A percentile compares a stretch with the other conserved stretches of the same genome.
phyloP scores from a whole-genome alignment of 1,284 basidiomycete species.

The Ceratobasidium theobromae region DNA sequence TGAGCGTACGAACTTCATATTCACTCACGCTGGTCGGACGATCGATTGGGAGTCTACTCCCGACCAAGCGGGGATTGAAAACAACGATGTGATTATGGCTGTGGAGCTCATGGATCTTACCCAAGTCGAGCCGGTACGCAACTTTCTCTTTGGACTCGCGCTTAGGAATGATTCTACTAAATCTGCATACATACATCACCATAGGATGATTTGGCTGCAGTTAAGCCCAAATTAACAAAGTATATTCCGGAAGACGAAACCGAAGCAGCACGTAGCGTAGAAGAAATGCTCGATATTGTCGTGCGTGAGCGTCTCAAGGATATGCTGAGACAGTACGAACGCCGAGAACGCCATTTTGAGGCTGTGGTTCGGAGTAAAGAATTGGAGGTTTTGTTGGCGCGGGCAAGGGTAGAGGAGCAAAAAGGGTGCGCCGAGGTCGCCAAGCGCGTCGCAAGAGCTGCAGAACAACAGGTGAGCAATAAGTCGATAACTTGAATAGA shows the following conservation, averaged over 20 bases:
- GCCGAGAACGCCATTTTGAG: constrained; percentile 83
- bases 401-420: constrained; percentile 79
- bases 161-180: constrained; percentile 5
- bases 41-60: constrained; percentile 74
- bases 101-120: constrained; percentile 85
- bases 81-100: constrained; percentile 79
- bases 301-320: constrained; percentile 80
- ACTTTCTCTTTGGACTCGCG: constrained; percentile 1
- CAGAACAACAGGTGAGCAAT: constrained; percentile 31
- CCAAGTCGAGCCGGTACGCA: constrained; percentile 44
- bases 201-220: constrained; percentile 56
- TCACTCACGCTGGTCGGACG: constrained; percentile 72
- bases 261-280: constrained; percentile 49
- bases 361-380: constrained; percentile 85
- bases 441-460: constrained; percentile 41
- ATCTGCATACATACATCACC: constrained; percentile 19
- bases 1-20: constrained; percentile 56
- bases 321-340: constrained; percentile 77
- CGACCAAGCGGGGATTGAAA: constrained; percentile 81
- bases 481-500: not conserved
- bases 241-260: constrained; percentile 12
- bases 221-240: constrained; percentile 49
- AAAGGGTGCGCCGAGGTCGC: constrained; percentile 75
- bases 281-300: constrained; percentile 76
- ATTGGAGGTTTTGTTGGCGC: constrained; percentile 76